phyloP scores from a whole-genome alignment of 176 grass and related monocot genomes.

The Phragmites australis region DNA sequence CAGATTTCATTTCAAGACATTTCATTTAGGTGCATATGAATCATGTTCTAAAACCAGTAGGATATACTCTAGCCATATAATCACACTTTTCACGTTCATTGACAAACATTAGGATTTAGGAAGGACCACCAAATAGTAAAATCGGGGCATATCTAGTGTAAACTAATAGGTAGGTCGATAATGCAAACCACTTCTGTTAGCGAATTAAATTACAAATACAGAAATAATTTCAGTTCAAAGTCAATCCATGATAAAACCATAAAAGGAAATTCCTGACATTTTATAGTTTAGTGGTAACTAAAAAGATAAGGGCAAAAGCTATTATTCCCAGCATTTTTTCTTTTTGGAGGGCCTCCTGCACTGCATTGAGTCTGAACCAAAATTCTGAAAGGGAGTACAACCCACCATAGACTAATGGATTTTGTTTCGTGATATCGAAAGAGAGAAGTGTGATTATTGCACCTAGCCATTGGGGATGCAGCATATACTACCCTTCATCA shows the following conservation, averaged over 20 bases:
- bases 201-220: not conserved
- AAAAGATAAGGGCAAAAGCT: not conserved
- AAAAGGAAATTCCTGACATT: not conserved
- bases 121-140: not conserved
- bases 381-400: not conserved
- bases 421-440: too few species aligned
- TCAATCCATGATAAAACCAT: not conserved
- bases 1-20: constrained; percentile 17
- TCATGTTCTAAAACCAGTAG: not conserved
- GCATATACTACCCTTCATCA: not conserved
- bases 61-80: not conserved
- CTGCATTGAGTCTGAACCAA: not conserved
- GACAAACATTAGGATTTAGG: constrained; percentile 15
- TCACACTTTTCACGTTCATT: not conserved
- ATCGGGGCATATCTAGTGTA: not conserved
- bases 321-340: not conserved
- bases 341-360: not conserved
- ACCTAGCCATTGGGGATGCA: too few species aligned
- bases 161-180: not conserved
- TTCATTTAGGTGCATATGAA: not conserved
- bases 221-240: not conserved
- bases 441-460: too few species aligned
- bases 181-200: not conserved
- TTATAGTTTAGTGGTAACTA: not conserved
- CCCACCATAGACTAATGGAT: not conserved